Evolutionary conservation across 2,329 filamentous ascomycete species (phyloP), one percentile per base, ranked within the genome.

Genomic region (Ceratocystis diversiconidia): DNA sequence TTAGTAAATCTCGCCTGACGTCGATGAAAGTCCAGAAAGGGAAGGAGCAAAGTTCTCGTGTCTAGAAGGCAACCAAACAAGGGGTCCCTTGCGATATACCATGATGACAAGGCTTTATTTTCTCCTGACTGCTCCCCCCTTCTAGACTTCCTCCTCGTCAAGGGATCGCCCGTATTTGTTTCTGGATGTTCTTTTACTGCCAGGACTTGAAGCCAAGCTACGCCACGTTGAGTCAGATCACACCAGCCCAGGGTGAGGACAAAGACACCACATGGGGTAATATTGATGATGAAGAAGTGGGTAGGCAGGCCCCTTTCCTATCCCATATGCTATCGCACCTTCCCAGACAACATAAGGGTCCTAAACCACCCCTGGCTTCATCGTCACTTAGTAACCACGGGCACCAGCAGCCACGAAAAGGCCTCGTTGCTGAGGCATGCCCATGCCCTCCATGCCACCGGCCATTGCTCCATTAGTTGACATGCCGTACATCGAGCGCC

Each of bases 401-500:
- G 55, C 25, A 8, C 28, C 55, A n/a, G 55, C 55, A 30, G 55
- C 55, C 55, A 59, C 15, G 30, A 25, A 59, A 7, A 30, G 55
- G 5, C 19, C 25, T 5, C 55, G 55, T 30, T 59, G 55, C 28
- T 59, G 55, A 15, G 25, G 10, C 55, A 36, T 25, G 5, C n/a
- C 48, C 48, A 52, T 52, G 48, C n/a, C n/a, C n/a, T 25, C 48
- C n/a, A 52, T n/a, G 22, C n/a, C 48, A 12, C 48, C 22, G n/a
- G n/a, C 48, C n/a, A 52, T 25, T 25, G 48, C 22, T 52, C n/a
- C 48, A 12, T 25, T 52, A 5, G 48, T 52, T 25, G 48, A 12
- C 50, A 59, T 48, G 52, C 64, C 57, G 32, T 65, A 61, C 19
- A 65, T 22, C 5, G 61, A 48, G 36, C 44, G 43, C 25, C 32